These are phyloP conservation scores for Candida oleophila DNA, from an alignment of 805 yeast species.

Conservation along the genomic window DNA sequence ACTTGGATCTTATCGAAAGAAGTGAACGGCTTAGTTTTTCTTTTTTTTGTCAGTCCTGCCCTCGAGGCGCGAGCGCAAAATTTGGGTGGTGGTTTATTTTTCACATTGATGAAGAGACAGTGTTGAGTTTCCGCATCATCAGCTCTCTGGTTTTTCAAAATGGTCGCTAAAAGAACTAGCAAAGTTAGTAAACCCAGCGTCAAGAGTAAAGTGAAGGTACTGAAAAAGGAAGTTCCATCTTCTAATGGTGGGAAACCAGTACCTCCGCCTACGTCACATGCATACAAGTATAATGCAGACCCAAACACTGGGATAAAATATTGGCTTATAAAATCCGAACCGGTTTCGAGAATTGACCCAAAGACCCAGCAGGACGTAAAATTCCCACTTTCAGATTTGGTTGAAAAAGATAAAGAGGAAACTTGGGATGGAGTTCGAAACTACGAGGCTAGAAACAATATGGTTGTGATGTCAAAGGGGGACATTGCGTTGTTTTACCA, in stretches of 20 bases:
- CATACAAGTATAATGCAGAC: constrained; percentile 5
- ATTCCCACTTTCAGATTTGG: constrained; percentile 45
- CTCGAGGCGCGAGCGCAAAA: too few species aligned
- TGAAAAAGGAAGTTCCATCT: neutral
- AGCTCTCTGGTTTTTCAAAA: too few species aligned
- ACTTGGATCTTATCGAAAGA: too few species aligned
- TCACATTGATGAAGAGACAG: too few species aligned
- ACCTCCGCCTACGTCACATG: constrained; percentile 6
- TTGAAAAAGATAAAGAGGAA: constrained; percentile 31
- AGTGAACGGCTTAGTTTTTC: too few species aligned
- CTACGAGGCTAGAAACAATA: constrained; percentile 53
- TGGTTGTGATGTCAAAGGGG: constrained; percentile 45
- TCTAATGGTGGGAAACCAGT: neutral
- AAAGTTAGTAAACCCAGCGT: neutral
- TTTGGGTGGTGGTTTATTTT: too few species aligned
- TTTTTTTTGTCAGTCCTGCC: too few species aligned
- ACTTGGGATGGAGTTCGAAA: constrained; percentile 66
- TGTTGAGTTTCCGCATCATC: too few species aligned
- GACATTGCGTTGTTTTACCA: constrained; percentile 55
- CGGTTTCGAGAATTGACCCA: constrained; percentile 46
- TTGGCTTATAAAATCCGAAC: constrained; percentile 62
- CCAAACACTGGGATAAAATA: constrained; percentile 21
- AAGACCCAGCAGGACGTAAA: constrained; percentile 47
- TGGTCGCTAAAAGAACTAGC: neutral
- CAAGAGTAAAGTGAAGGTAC: neutral